Conservation (phyloP, 495 filamentous ascomycete species). For the Penicillium coffeae region DNA sequence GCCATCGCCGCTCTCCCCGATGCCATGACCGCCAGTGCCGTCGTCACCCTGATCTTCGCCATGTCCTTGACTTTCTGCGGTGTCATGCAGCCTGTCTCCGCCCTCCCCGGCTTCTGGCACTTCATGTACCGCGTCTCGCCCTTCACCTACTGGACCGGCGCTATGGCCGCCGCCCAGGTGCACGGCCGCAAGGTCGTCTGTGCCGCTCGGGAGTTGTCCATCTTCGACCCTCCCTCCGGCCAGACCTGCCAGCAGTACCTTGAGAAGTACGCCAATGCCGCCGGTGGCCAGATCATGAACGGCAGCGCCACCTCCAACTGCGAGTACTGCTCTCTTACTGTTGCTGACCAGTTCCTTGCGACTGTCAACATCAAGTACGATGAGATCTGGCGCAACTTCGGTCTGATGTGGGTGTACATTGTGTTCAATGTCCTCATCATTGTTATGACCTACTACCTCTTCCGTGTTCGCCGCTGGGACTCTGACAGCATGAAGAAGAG, state of each 20-base stretch:
- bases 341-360: constrained; percentile 61
- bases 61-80: constrained; percentile 53
- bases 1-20: constrained; percentile 53
- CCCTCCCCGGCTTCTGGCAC: constrained; percentile 63
- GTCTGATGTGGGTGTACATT: constrained; percentile 66
- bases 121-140: constrained; percentile 68
- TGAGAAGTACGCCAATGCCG: constrained; percentile 38
- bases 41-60: constrained; percentile 53
- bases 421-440: constrained; percentile 66
- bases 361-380: constrained; percentile 46
- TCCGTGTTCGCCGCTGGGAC: constrained; percentile 39
- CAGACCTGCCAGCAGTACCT: constrained; percentile 60
- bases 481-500: constrained; percentile 20
- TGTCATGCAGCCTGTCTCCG: constrained; percentile 54
- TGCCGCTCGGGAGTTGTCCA: constrained; percentile 55
- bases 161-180: constrained; percentile 57
- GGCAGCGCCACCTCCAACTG: constrained; percentile 51
- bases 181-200: constrained; percentile 58
- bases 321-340: constrained; percentile 54
- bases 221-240: constrained; percentile 49
- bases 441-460: constrained; percentile 44
- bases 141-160: constrained; percentile 59
- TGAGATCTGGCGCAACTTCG: constrained; percentile 70
- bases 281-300: constrained; percentile 54
- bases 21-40: constrained; percentile 50